Evolutionary conservation across 1,139 yeast species (phyloP).

Genomic region (Saccharomyces hybrid): DNA sequence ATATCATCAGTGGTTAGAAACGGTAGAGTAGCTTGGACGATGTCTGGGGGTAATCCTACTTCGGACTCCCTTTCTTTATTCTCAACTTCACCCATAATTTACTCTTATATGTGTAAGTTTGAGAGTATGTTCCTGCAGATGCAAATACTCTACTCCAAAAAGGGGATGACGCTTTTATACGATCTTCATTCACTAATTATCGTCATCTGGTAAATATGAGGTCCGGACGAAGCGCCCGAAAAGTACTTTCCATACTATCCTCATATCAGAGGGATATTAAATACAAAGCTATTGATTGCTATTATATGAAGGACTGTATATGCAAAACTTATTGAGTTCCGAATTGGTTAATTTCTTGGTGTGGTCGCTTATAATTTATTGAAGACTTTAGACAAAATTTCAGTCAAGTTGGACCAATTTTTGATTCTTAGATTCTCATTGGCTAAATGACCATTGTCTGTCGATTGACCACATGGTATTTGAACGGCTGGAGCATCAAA

Average conservation of each 20-base stretch:
- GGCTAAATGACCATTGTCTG: slow-evolving; percentile 89
- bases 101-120: background rate
- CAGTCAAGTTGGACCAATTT: slow-evolving; percentile 68
- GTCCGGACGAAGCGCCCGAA: background rate
- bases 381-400: slow-evolving; percentile 52
- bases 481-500: slow-evolving; percentile 90
- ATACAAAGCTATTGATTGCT: background rate
- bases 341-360: no score
- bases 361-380: slow-evolving; percentile 29
- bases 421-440: slow-evolving; percentile 77
- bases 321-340: no score
- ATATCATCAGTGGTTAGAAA: slow-evolving; percentile 42
- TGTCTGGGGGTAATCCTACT: slow-evolving; percentile 26
- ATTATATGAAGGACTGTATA: background rate
- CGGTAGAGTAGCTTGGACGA: slow-evolving; percentile 26
- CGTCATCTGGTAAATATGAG: background rate
- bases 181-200: background rate
- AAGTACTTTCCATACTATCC: background rate
- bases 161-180: background rate
- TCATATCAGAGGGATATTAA: no score
- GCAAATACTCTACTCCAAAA: background rate
- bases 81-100: background rate
- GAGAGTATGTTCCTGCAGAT: background rate
- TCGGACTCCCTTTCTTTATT: background rate
- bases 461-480: slow-evolving; percentile 92